Percentiles rank a stretch among this genome's conserved stretches.
Evolutionary conservation across 768 basidiomycete species (phyloP).

Genomic region (Tylopilus sp.): DNA sequence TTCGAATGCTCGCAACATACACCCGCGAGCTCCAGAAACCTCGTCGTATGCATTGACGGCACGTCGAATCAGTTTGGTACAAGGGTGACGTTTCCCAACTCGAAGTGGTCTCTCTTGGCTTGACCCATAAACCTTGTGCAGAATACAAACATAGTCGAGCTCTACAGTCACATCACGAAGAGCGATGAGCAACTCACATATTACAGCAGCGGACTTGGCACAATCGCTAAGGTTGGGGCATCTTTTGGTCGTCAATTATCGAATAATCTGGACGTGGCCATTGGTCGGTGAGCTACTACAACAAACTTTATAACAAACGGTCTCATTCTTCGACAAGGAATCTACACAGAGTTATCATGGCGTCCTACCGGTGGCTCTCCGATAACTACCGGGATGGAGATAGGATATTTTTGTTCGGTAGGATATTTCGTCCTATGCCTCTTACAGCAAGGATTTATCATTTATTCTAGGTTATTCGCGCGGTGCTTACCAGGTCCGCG

Average conservation of each 20-base stretch:
- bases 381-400: conserved; percentile 39
- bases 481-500: conserved; percentile 46
- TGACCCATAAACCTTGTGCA: conserved; percentile 3
- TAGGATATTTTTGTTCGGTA: conserved; percentile 41
- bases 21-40: conserved; percentile 11
- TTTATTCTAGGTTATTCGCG: conserved; percentile 40
- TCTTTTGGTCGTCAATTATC: conserved; percentile 21
- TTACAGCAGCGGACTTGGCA: conserved; percentile 41
- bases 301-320: not conserved
- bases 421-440: not conserved
- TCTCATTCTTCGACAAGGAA: conserved; percentile 26
- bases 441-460: not conserved
- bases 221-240: conserved; percentile 27
- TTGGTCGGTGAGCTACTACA: conserved; percentile 33
- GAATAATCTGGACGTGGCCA: conserved; percentile 32
- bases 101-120: not conserved
- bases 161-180: conserved; percentile 37
- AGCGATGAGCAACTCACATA: conserved; percentile 35
- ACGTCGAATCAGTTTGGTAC: conserved; percentile 38
- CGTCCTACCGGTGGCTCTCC: conserved; percentile 41
- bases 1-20: conserved; percentile 3
- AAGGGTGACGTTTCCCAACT: conserved; percentile 20
- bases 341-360: conserved; percentile 33
- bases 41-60: conserved; percentile 39
- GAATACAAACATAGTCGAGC: conserved; percentile 43